A percentile compares a stretch with the other conserved stretches of the same genome.
phyloP scores from a whole-genome alignment of 1,284 basidiomycete species.

The Microbotryum scabiosae region DNA sequence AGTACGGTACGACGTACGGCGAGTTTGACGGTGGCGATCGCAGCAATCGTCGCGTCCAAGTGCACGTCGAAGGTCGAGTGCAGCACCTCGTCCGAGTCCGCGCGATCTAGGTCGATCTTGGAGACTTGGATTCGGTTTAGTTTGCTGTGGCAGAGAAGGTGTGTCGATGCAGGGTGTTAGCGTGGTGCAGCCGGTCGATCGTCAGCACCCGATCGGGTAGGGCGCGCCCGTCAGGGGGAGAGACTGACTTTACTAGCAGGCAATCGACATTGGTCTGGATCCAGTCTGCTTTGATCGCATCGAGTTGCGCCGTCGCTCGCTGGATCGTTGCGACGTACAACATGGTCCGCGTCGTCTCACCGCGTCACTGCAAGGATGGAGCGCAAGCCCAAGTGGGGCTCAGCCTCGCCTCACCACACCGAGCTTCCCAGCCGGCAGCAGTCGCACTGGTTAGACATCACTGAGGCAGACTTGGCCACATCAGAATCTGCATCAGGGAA shows the following conservation, averaged over 20 bases:
- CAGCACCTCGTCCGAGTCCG: not conserved
- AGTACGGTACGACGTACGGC: conserved; percentile 1
- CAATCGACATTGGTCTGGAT: not conserved
- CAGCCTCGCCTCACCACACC: too few species aligned
- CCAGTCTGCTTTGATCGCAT: conserved; percentile 23
- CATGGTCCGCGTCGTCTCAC: conserved; percentile 12
- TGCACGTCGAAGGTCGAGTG: conserved; percentile 11
- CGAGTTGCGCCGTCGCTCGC: conserved; percentile 23
- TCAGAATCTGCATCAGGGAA: too few species aligned
- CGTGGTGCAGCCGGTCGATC: not conserved
- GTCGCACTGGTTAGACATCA: too few species aligned
- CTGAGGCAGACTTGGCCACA: too few species aligned
- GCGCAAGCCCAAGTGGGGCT: too few species aligned
- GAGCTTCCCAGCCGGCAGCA: too few species aligned
- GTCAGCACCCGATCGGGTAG: not conserved
- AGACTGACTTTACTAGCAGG: conserved; percentile 29
- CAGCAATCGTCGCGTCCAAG: conserved; percentile 22
- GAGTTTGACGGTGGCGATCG: conserved; percentile 19
- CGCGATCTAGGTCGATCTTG: not conserved
- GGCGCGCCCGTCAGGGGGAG: not conserved
- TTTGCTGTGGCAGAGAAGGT: conserved; percentile 20
- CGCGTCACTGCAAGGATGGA: too few species aligned
- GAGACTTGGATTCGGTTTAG: conserved; percentile 25
- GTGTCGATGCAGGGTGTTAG: not conserved
- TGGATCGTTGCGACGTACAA: conserved; percentile 28